Evolutionary conservation across 2,329 filamentous ascomycete genomes (phyloP).

Genomic region (Calcarisporium arbuscula): DNA sequence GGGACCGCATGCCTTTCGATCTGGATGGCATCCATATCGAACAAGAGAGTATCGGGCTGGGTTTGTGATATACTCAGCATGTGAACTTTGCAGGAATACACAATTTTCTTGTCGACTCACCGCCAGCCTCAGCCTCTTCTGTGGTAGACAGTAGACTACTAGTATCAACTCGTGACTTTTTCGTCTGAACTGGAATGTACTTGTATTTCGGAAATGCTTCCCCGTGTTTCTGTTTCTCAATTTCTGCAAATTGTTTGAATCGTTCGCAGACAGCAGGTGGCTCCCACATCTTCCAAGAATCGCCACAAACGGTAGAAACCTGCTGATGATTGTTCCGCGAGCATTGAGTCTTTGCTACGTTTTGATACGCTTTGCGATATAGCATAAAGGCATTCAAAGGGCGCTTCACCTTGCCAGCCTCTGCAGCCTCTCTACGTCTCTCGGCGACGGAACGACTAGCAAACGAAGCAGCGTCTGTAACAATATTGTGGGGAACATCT

Average conservation of each 20-base stretch:
- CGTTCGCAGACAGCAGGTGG: slow-evolving; percentile 62
- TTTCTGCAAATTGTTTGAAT: slow-evolving; percentile 72
- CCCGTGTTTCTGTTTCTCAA: slow-evolving; percentile 80
- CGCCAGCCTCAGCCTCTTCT: too few species aligned
- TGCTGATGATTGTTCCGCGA: slow-evolving; percentile 88
- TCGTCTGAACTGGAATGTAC: slow-evolving; percentile 75
- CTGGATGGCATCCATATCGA: too few species aligned
- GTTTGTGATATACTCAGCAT: too few species aligned
- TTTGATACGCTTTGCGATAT: slow-evolving; percentile 88
- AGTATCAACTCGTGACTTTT: slow-evolving; percentile 21
- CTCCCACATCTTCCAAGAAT: slow-evolving; percentile 74
- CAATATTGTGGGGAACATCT: slow-evolving; percentile 51
- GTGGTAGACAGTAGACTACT: too few species aligned
- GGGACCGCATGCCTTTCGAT: too few species aligned
- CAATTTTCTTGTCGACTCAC: too few species aligned
- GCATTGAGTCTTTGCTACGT: slow-evolving; percentile 75
- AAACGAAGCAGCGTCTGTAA: slow-evolving; percentile 75
- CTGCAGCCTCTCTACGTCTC: slow-evolving; percentile 59
- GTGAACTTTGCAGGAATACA: too few species aligned
- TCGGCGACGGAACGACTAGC: slow-evolving; percentile 65
- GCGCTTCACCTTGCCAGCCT: slow-evolving; percentile 73
- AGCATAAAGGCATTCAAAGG: slow-evolving; percentile 99
- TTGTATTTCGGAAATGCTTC: slow-evolving; percentile 87
- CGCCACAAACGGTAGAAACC: slow-evolving; percentile 79
- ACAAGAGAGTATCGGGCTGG: too few species aligned